A percentile compares a stretch with the other conserved stretches of the same genome.
Conservation (phyloP, 768 basidiomycete species). For the Zangia roseola region DNA sequence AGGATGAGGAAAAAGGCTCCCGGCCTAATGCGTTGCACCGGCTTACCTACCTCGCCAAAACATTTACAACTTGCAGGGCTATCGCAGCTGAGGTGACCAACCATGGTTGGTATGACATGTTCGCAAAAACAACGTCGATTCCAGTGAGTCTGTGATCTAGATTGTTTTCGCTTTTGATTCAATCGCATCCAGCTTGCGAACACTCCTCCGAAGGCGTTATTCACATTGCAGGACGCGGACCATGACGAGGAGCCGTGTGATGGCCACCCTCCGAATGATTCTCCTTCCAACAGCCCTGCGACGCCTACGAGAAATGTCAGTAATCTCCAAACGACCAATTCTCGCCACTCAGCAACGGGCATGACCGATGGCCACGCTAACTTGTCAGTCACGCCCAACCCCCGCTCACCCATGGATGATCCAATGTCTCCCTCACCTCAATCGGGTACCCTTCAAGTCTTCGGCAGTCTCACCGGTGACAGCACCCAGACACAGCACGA, state of each 20-base stretch:
- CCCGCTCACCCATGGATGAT: not conserved
- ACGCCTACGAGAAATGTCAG: not conserved
- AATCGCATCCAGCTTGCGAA: constrained; percentile 17
- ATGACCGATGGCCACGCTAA: not conserved
- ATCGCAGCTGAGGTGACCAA: constrained; percentile 37
- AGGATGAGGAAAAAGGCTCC: constrained; percentile 39
- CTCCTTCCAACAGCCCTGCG: not conserved
- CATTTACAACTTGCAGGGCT: constrained; percentile 49
- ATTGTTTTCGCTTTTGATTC: not conserved
- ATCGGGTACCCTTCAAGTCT: not conserved
- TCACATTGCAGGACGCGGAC: constrained; percentile 10
- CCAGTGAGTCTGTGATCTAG: constrained; percentile 21
- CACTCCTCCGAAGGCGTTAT: constrained; percentile 11
- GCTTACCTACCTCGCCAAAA: constrained; percentile 46
- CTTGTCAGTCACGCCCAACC: not conserved
- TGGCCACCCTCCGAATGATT: not conserved
- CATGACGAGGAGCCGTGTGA: constrained; percentile 5
- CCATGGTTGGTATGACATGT: constrained; percentile 64
- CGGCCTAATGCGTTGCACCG: constrained; percentile 33
- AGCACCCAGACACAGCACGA: not conserved
- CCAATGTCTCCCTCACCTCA: not conserved
- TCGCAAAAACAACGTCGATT: constrained; percentile 15
- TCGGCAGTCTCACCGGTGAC: not conserved
- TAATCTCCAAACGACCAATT: not conserved
- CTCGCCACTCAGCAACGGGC: not conserved